phyloP scores from a whole-genome alignment of 73 alveolate genomes.

The Uronychia binucleata region DNA sequence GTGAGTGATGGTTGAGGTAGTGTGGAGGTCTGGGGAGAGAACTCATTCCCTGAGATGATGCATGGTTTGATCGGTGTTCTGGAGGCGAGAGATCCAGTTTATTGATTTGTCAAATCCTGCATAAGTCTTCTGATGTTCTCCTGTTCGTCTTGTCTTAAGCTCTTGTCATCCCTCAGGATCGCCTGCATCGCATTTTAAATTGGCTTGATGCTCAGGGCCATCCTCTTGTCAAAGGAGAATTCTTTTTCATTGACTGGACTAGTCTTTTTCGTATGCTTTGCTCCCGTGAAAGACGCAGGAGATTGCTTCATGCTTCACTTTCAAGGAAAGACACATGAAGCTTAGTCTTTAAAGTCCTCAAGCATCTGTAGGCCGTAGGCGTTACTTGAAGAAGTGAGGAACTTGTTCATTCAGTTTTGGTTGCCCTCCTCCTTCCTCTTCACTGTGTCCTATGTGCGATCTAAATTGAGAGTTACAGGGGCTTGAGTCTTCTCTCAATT shows the following conservation, averaged over 20 bases:
- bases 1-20: background rate
- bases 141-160: background rate
- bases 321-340: too few species aligned
- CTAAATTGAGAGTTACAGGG: too few species aligned
- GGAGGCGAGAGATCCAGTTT: background rate
- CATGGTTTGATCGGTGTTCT: background rate
- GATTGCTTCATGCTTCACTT: too few species aligned
- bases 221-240: background rate
- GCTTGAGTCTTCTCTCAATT: background rate
- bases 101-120: background rate
- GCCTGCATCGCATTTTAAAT: background rate
- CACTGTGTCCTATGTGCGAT: too few species aligned
- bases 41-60: background rate
- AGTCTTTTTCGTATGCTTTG: too few species aligned
- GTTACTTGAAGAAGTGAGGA: too few species aligned
- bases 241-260: too few species aligned
- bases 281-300: too few species aligned
- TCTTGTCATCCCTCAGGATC: background rate
- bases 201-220: background rate
- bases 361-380: too few species aligned
- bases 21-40: background rate
- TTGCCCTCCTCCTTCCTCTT: too few species aligned
- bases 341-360: too few species aligned
- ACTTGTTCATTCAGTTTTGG: too few species aligned
- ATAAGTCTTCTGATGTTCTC: background rate